Evolutionary conservation across 495 filamentous ascomycete species (phyloP), one percentile per base, ranked within the genome.

Genomic region (Astrothelium subdiscretum): DNA sequence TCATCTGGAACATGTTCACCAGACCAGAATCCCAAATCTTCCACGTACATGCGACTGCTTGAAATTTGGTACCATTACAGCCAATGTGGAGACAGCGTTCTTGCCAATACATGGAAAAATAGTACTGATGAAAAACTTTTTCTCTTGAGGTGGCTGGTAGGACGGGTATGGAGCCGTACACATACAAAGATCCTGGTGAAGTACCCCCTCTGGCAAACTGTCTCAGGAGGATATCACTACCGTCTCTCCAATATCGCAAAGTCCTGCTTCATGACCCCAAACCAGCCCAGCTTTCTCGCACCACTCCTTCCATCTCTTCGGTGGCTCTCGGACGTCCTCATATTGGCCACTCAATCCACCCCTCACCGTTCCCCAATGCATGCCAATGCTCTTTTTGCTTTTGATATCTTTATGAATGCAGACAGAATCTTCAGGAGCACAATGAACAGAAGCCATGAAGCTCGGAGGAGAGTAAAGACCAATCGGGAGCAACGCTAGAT

Each of bases 341-440:
- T 72, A 77, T 29, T 77, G 67, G 32, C 64, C 70, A 54, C 69
- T 72, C 26, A 78, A 58, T 8, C 67, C 69, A 8, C 75, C 76
- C 57, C 76, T 59, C 8, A 78, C 69, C 11, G 75, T 76, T 3
- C 76, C 76, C 32, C 74, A 77, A 62, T 78, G 76, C 76, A 78
- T 78, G 10, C 75, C 75, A 27, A 78, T 71, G 27, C 75, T 76
- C 54, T 71, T 71, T 67, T 71, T 73, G 44, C 72, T 73, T 35
- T 61, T 68, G 31, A 77, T 59, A 57, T 76, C 71, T 44, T 72
- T 74, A 64, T 77, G 75, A 51, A 77, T 71, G 15, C 67, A 61
- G 11, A 75, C 51, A 5, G 75, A 73, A 59, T 78, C 74, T 31
- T 77, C 75, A 0, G 76, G 75, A 1, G 64, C 67, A 18, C 72